A percentile compares a stretch with the other conserved stretches of the same genome.
These are phyloP conservation scores for Chrysoporthe deuterocubensis DNA, from an alignment of 2,329 filamentous ascomycete species.

Conservation along the genomic window DNA sequence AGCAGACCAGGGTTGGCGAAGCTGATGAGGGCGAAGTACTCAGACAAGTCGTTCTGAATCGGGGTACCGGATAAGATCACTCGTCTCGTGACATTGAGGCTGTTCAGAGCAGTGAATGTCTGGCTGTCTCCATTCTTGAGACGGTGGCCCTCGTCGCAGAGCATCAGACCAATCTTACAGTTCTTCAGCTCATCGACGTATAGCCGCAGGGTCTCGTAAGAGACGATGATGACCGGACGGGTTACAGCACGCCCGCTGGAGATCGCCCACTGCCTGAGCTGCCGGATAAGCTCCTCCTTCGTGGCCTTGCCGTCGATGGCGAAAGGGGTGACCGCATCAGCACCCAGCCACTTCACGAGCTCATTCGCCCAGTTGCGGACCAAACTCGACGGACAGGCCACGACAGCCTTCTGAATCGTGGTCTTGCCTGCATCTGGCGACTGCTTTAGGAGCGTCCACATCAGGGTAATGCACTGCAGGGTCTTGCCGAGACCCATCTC, in stretches of 20 bases:
- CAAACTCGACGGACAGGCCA: conserved; percentile 94
- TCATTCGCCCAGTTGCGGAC: conserved; percentile 99
- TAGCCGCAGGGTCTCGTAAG: conserved; percentile 91
- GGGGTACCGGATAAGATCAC: conserved; percentile 97
- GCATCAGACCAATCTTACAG: conserved; percentile 86
- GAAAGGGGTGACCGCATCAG: conserved; percentile 89
- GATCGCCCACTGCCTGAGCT: conserved; percentile 94
- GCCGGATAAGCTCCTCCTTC: conserved; percentile 88
- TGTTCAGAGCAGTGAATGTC: conserved; percentile 90
- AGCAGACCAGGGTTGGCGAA: conserved; percentile 95
- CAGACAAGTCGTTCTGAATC: conserved; percentile 97
- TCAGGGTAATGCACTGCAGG: conserved; percentile 90
- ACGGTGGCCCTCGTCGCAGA: conserved; percentile 96
- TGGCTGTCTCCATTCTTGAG: conserved; percentile 96
- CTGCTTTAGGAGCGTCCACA: conserved; percentile 97
- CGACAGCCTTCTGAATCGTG: conserved; percentile 95
- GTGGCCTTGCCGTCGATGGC: conserved; percentile 96
- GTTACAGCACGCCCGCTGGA: conserved; percentile 87
- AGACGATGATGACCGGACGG: conserved; percentile 93
- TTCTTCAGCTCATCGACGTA: conserved; percentile 90
- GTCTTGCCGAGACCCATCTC: conserved; percentile 99
- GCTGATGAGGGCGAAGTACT: conserved; percentile 94
- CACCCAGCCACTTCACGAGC: conserved; percentile 92
- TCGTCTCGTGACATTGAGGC: conserved; percentile 83
- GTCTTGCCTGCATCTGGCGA: conserved; percentile 92